These are phyloP conservation scores for Akanthomyces muscarius DNA, from an alignment of 2,329 filamentous ascomycete genomes.

Conservation along the genomic window DNA sequence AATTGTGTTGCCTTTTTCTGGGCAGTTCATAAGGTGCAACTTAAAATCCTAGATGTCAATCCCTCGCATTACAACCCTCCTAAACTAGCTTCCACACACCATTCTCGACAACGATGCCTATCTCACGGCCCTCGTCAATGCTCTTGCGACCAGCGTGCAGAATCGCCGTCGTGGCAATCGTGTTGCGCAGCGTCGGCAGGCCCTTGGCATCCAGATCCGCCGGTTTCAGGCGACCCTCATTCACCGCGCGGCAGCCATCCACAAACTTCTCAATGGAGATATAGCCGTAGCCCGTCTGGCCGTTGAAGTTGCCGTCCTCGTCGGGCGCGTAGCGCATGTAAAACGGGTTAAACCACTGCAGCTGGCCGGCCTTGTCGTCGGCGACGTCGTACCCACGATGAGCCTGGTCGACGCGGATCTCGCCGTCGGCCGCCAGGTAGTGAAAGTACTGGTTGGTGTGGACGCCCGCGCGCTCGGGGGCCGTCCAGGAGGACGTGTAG, in stretches of 20 bases:
- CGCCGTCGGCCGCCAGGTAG: conserved; percentile 79
- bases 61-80: not conserved
- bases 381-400: conserved; percentile 93
- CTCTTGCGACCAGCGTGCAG: conserved; percentile 80
- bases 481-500: conserved; percentile 93
- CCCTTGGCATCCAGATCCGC: conserved; percentile 76
- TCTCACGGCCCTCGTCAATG: conserved; percentile 74
- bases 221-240: conserved; percentile 66
- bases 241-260: conserved; percentile 75
- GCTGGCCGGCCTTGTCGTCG: conserved; percentile 65
- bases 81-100: conserved; percentile 64
- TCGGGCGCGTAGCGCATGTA: conserved; percentile 94
- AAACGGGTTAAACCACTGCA: conserved; percentile 91
- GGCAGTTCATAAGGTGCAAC: too few relatives aligned
- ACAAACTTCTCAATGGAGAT: conserved; percentile 95
- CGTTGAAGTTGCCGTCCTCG: conserved; percentile 90
- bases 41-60: not conserved
- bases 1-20: not conserved
- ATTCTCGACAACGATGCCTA: conserved; percentile 66
- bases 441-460: conserved; percentile 98
- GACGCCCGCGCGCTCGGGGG: conserved; percentile 87
- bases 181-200: conserved; percentile 82
- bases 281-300: conserved; percentile 89
- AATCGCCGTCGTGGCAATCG: conserved; percentile 86
- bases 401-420: conserved; percentile 87